Evolutionary conservation across 176 grass and related monocot genomes (phyloP), one percentile per base, ranked within the genome.

Genomic region (Aechmea fasciata): DNA sequence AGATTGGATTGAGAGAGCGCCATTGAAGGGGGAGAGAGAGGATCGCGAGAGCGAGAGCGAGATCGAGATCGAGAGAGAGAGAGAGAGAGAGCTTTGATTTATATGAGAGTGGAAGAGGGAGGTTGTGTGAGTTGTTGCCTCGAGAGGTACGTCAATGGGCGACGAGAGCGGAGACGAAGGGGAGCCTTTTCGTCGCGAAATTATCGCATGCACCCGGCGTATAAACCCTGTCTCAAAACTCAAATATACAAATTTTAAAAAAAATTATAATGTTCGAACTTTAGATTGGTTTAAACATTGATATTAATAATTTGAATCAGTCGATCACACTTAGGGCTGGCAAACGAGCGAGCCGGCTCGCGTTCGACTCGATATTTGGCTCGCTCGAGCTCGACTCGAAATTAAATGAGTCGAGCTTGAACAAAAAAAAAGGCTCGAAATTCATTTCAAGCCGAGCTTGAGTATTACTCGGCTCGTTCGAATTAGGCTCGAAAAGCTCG

Each of bases 161-260:
- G 82, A 71, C 49, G 75, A 83, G 47, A 55, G 73, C 79, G 65
- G 71, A 72, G 73, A 4, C 13, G 64, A 17, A 24, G 53, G n/a
- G 20, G 13, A 54, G 13, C 67, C 52, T 33, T 65, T 78, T 9
- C 41, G 14, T 41, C 33, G 33, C 6, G 33, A 41, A 41, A 41
- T 41, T 41, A 41, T 41, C 33, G 33, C 11, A 13, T 70, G 15
- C 28, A 69, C 73, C 24, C 53, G 66, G 49, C 11, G 52, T 62
- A 17, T 69, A 69, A 22, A 65, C 76, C 22, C 65, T 51, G 63
- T 50, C 72, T 63, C 83, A 68, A 71, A 64, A 73, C 29, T 57
- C 51, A 51, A 74, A 52, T 50, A 24, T 13, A 70, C 7, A 13
- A 26, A 59, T 52, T 33, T 33, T 33, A 33, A 41, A 41, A 41